Conservation (phyloP, 108 stramenopile species). For the Stephanodiscus minutulus region DNA sequence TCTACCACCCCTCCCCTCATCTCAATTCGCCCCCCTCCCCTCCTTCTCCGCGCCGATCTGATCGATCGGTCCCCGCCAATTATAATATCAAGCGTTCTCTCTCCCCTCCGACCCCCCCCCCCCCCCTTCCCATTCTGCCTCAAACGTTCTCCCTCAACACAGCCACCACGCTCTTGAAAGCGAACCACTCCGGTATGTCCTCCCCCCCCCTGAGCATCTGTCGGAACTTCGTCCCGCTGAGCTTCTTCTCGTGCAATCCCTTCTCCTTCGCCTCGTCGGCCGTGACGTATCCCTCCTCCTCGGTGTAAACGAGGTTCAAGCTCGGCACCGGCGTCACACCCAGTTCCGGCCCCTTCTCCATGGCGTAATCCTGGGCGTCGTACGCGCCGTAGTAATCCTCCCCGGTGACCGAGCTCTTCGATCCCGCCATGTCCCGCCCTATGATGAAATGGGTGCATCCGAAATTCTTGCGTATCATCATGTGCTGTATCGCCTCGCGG, state of each 20-base stretch:
- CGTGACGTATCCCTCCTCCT: conserved; percentile 97
- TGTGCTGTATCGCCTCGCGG: conserved; percentile 99
- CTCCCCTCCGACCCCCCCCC: not conserved
- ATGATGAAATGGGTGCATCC: conserved; percentile 99
- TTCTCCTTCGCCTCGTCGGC: conserved; percentile 95
- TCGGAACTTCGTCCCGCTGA: conserved; percentile 99
- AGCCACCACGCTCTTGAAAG: conserved; percentile 96
- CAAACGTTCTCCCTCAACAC: conserved; percentile 86
- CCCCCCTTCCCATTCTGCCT: not conserved
- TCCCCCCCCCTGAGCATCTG: conserved; percentile 98
- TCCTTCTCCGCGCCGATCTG: no score
- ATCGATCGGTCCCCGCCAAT: no score
- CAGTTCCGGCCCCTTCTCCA: conserved; percentile 80
- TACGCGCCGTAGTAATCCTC: conserved; percentile 99
- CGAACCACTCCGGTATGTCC: conserved; percentile 99
- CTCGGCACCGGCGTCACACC: conserved; percentile 94
- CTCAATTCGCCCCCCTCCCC: no score
- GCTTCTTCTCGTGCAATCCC: conserved; percentile 84
- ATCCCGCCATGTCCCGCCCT: conserved; percentile 99
- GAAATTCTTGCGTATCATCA: conserved; percentile 99
- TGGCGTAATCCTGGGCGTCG: conserved; percentile 97
- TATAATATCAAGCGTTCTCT: no score
- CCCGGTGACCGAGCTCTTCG: conserved; percentile 93
- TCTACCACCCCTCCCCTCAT: no score
- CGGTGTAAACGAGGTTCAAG: conserved; percentile 97